Base-by-base conservation (phyloP, 169 alveolate genomes). In the Plasmodium ovale region DNA sequence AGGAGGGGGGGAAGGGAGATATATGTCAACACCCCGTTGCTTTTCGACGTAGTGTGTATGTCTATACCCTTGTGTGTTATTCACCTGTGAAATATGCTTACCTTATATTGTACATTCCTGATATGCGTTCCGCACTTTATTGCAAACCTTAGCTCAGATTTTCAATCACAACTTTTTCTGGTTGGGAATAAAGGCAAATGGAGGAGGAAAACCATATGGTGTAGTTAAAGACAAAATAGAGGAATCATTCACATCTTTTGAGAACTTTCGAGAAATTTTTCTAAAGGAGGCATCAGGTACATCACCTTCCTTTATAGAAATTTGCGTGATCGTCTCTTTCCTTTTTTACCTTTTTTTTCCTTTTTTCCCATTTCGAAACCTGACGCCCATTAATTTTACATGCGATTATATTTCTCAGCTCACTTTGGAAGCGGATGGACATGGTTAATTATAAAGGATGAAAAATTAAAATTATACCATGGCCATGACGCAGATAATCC, bases 341-440 rank as follows among this genome's bases (percentile, higher is more conserved):
- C 54, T 35, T 25, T 25, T 25, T 25, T 27, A 9, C n/a, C 6
- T 25, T 60, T 25, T 60, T 47, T 7, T 12, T 44, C 39, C n/a
- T 54, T n/a, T 14, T 54, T 54, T 0, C 12, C 1, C 14, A n/a
- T 35, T 12, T 23, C 35, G 19, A 67, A 14, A 67, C 25, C 25
- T 23, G 33, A 16, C 39, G 1, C 16, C 6, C 29, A 1, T 60
- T 37, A 12, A 6, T 51, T 12, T 47, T 39, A 7, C 39, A 19
- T 10, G 2, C 23, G 51, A 3, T 53, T 69, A 5, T 39, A 33
- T 42, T 72, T 60, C 21, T 31, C 68, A 72, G 94, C 88, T 9
- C 95, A 94, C 62, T 95, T 95, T 89, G 99, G 99, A 7, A 95
- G 98, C 62, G 99, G 99, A 7, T 98, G 99, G 99, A 97, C 96